These are phyloP conservation scores for Metarhizium robertsii DNA, from an alignment of 2,329 filamentous ascomycete species.

Conservation along the genomic window DNA sequence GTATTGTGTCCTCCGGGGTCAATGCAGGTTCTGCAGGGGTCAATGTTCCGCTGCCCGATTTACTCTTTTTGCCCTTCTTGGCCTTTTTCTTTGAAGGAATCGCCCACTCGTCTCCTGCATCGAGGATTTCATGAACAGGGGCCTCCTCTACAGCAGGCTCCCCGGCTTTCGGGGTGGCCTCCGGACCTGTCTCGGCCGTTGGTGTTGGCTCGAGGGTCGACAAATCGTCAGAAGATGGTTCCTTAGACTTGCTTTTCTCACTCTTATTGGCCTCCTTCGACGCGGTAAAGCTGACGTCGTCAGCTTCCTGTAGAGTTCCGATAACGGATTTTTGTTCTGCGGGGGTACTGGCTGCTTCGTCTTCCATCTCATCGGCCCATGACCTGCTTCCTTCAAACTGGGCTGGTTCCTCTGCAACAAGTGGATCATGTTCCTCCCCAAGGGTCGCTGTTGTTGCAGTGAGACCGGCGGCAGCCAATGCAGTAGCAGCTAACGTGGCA, in stretches of 20 bases:
- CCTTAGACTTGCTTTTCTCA: slow-evolving; percentile 16
- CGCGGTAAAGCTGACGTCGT: slow-evolving; percentile 20
- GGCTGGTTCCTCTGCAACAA: background rate
- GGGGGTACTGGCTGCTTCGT: background rate
- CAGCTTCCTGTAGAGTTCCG: slow-evolving; percentile 6
- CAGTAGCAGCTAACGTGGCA: slow-evolving; percentile 13
- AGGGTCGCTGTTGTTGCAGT: background rate
- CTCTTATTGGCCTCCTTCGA: slow-evolving; percentile 33
- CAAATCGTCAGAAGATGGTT: background rate
- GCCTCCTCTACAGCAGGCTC: background rate
- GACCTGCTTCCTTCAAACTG: background rate
- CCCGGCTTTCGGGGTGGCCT: background rate
- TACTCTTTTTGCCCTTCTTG: slow-evolving; percentile 9
- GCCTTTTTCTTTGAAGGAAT: slow-evolving; percentile 19
- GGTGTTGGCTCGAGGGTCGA: background rate
- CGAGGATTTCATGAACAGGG: background rate
- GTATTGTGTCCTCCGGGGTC: background rate
- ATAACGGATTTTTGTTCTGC: background rate
- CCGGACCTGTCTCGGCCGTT: background rate
- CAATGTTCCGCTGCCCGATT: slow-evolving; percentile 1
- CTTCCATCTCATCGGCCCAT: slow-evolving; percentile 11
- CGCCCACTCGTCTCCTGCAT: slow-evolving; percentile 10
- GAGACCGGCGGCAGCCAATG: slow-evolving; percentile 1
- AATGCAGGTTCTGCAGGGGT: background rate
- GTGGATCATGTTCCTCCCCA: slow-evolving; percentile 1